Evolutionary conservation across 495 filamentous ascomycete genomes (phyloP), one percentile per base, ranked within the genome.

Genomic region (Aspergillus campestris): DNA sequence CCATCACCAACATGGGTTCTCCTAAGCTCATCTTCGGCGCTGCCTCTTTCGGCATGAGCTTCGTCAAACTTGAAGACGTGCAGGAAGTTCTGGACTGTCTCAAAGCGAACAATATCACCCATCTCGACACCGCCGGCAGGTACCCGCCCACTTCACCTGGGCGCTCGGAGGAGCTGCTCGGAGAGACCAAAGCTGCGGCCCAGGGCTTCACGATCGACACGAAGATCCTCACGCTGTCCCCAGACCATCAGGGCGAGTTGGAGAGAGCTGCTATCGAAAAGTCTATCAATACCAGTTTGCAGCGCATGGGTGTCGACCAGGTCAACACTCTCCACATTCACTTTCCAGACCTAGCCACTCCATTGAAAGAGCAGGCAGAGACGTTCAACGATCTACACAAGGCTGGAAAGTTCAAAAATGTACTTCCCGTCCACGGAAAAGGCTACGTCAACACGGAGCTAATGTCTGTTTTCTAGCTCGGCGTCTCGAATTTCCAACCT

Each of bases 71-170:
- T 3, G 42, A 47, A 13, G 45, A 58, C n/a, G 60, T 68, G 27
- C 34, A 48, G 7, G 36, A 52, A 11, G 28, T 65, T 5, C 61
- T 69, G 7, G 31, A 43, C 12, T 51, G 46, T 5, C 44, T 70
- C 7, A 49, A 52, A 36, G 39, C 45, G 0, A 49, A 67, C 10
- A 59, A 57, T 8, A 62, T 74, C 42, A 34, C 37, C 3, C 55
- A 58, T 7, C 53, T 76, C 8, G 72, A 76, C 38, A 66, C 69
- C 0, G 71, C 61, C 4, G 64, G 67, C 18, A 61, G 67, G 12
- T 76, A 76, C 46, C 66, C 71, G 27, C 68, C 70, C 12, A 39
- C 53, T 3, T 62, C 58, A 13, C 60, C 65, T 7, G 72, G 72
- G 10, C 50, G 48, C 8, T 61, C 72, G 1, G 72, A 76, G 48